Conservation (phyloP, 352 stramenopile species). For the Globisporangium acanthophoron region DNA sequence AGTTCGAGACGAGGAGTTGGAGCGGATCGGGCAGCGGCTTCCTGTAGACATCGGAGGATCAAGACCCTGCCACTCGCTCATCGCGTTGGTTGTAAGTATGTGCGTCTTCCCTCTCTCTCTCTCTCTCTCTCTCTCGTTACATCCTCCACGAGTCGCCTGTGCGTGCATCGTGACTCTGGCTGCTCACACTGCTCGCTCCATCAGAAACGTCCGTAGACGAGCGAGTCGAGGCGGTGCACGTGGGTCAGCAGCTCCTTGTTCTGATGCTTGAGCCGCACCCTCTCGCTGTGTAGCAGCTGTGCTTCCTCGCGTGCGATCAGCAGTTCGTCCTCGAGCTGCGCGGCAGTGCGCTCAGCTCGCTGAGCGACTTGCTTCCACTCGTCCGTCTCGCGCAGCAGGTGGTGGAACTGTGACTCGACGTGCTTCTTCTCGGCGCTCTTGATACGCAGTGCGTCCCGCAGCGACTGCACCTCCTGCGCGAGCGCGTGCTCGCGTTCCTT, state of each 20-base stretch:
- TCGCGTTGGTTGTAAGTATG: no score
- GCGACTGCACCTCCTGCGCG: conserved; percentile 42
- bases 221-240: conserved; percentile 66
- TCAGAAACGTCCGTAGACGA: conserved; percentile 76
- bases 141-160: background rate
- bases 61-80: no score
- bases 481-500: conserved; percentile 47
- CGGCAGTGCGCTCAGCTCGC: conserved; percentile 31
- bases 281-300: conserved; percentile 53
- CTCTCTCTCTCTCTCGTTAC: background rate
- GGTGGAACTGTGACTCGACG: conserved; percentile 32
- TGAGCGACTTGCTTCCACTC: conserved; percentile 53
- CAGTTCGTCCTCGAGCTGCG: conserved; percentile 57
- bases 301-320: conserved; percentile 57
- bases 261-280: conserved; percentile 51
- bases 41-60: conserved; percentile 5
- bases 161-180: background rate
- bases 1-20: conserved; percentile 35
- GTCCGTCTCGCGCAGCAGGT: conserved; percentile 39
- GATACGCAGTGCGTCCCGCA: conserved; percentile 49
- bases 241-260: conserved; percentile 70
- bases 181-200: background rate
- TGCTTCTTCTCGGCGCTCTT: conserved; percentile 52
- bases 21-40: conserved; percentile 40
- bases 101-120: no score